Conservation (phyloP, 768 basidiomycete species). For the Mycena chlorophos region DNA sequence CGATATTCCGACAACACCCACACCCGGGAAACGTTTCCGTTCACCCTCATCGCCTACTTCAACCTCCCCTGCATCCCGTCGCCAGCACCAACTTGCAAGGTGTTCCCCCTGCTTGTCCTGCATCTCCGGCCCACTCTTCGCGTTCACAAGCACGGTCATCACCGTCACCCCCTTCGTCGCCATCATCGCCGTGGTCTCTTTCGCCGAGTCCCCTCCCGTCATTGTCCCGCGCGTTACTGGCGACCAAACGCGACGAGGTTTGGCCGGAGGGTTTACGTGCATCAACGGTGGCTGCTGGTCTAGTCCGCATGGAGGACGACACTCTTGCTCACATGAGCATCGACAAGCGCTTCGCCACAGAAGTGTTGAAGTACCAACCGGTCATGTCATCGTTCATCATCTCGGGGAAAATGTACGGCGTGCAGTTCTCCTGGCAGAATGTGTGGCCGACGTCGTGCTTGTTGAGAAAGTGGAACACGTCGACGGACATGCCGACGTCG, state of each 20-base stretch:
- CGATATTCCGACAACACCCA: neutral
- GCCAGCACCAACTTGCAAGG: neutral
- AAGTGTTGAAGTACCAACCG: constrained; percentile 34
- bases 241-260: neutral
- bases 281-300: neutral
- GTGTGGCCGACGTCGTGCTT: constrained; percentile 14
- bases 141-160: neutral
- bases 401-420: constrained; percentile 5
- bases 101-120: too few relatives aligned
- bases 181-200: neutral
- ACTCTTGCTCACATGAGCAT: neutral
- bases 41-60: neutral
- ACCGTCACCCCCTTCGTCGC: neutral
- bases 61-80: neutral
- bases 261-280: neutral
- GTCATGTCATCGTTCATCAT: constrained; percentile 4
- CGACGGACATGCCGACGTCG: constrained; percentile 13
- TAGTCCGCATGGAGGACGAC: neutral
- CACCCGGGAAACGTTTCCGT: neutral
- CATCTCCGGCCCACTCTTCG: neutral
- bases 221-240: neutral
- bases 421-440: constrained; percentile 15
- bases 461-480: constrained; percentile 17
- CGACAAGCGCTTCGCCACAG: constrained; percentile 22
- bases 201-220: neutral